phyloP scores from a whole-genome alignment of 2,329 filamentous ascomycete genomes.

The Dichotomopilus funicola region DNA sequence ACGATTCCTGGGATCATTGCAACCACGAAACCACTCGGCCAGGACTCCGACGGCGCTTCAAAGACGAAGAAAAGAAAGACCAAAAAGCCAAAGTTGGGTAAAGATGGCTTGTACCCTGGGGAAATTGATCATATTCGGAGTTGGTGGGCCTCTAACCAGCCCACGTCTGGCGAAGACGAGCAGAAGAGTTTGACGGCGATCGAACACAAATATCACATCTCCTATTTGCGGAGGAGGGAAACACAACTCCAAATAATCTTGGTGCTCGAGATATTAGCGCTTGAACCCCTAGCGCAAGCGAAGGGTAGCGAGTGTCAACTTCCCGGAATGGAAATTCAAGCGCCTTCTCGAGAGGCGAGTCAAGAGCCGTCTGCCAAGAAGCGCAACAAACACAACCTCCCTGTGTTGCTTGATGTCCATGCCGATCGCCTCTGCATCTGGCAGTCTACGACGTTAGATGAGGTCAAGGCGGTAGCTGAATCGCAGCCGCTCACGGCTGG shows the following conservation, averaged over 20 bases:
- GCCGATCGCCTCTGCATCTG: conserved; percentile 77
- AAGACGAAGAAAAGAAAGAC: conserved; percentile 44
- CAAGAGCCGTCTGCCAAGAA: conserved; percentile 43
- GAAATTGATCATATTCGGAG: conserved; percentile 59
- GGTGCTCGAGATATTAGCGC: conserved; percentile 66
- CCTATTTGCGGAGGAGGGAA: conserved; percentile 64
- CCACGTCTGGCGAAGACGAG: conserved; percentile 40
- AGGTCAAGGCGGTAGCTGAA: conserved; percentile 44
- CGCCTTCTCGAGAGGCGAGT: conserved; percentile 28
- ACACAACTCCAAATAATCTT: conserved; percentile 76
- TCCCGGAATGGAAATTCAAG: conserved; percentile 38
- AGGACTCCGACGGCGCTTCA: conserved; percentile 46
- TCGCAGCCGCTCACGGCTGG: conserved; percentile 35
- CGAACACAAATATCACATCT: conserved; percentile 56
- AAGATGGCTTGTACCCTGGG: conserved; percentile 59
- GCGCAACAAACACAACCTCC: conserved; percentile 56
- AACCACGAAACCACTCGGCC: conserved; percentile 48
- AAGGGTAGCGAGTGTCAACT: conserved; percentile 41
- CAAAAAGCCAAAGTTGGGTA: conserved; percentile 62
- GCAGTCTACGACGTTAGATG: conserved; percentile 66
- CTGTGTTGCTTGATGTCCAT: conserved; percentile 62
- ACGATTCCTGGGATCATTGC: conserved; percentile 57
- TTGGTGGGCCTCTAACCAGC: conserved; percentile 63
- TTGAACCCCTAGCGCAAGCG: conserved; percentile 49
- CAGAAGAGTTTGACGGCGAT: conserved; percentile 43